Evolutionary conservation across 2,329 filamentous ascomycete genomes (phyloP).

Genomic region (Cryoendolithus antarcticus): DNA sequence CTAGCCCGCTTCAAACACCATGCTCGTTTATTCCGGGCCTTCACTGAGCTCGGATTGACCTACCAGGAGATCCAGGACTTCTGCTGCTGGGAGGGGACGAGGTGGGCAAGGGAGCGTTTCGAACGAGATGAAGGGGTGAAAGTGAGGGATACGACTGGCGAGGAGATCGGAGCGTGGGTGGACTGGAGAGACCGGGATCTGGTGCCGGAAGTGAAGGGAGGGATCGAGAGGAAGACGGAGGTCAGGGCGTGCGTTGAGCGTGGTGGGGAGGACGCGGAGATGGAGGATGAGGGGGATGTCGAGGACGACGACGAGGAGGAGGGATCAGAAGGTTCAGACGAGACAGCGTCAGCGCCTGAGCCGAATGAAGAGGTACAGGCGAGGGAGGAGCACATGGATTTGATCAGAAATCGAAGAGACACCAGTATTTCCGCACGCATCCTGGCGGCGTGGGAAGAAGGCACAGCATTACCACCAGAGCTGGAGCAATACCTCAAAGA

Average conservation of each 20-base stretch:
- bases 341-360: slow-evolving; percentile 9
- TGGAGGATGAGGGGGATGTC: slow-evolving; percentile 3
- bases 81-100: slow-evolving; percentile 73
- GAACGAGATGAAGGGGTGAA: slow-evolving; percentile 60
- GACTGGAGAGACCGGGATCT: slow-evolving; percentile 7
- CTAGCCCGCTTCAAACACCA: slow-evolving; percentile 68
- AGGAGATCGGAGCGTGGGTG: slow-evolving; percentile 54
- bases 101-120: slow-evolving; percentile 70
- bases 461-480: slow-evolving; percentile 20
- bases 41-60: slow-evolving; percentile 58
- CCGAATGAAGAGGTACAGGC: slow-evolving; percentile 12
- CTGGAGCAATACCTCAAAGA: slow-evolving; percentile 25
- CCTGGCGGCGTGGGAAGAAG: slow-evolving; percentile 19
- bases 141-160: slow-evolving; percentile 60
- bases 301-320: slow-evolving; percentile 10
- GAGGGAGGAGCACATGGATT: slow-evolving; percentile 14
- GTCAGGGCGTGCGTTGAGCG: background rate
- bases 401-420: slow-evolving; percentile 16
- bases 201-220: slow-evolving; percentile 9
- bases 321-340: slow-evolving; percentile 10
- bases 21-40: slow-evolving; percentile 61
- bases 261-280: too few species aligned
- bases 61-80: slow-evolving; percentile 56
- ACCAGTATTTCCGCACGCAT: slow-evolving; percentile 18
- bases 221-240: slow-evolving; percentile 3